These are phyloP conservation scores for Berberis thunbergii DNA, from an alignment of 164 flowering plant species.

Conservation along the genomic window DNA sequence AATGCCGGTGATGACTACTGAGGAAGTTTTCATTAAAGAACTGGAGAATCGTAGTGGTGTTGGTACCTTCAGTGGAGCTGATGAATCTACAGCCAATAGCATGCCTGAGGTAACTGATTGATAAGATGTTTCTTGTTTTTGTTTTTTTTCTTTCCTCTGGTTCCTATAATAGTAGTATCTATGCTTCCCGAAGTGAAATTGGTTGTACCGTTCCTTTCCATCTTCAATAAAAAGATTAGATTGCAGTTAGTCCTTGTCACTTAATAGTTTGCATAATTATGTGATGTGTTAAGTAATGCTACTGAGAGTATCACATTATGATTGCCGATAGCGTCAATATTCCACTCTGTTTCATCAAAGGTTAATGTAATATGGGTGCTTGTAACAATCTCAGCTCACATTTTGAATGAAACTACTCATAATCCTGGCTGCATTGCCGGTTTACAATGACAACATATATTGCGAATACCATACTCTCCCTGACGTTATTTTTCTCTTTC, in stretches of 20 bases:
- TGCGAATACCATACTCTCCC: neutral
- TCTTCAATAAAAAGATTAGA: neutral
- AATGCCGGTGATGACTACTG: constrained; percentile 7
- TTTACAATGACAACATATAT: too few relatives aligned
- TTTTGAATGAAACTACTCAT: too few relatives aligned
- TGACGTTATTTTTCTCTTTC: constrained; percentile 2
- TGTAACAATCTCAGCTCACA: neutral
- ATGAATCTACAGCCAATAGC: constrained; percentile 18
- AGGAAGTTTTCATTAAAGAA: constrained; percentile 14
- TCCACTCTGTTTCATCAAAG: too few relatives aligned
- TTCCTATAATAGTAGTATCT: neutral
- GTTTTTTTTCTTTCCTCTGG: neutral
- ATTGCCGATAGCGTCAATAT: too few relatives aligned
- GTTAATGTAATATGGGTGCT: too few relatives aligned
- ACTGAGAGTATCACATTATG: too few relatives aligned
- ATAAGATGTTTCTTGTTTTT: constrained; percentile 13
- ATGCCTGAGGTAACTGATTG: constrained; percentile 33
- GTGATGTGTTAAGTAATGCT: neutral
- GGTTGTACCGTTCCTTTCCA: neutral
- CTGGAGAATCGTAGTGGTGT: constrained; percentile 5
- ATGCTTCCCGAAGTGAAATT: neutral
- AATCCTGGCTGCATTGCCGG: too few relatives aligned
- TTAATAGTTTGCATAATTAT: neutral
- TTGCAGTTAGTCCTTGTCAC: neutral
- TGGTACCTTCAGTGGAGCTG: constrained; percentile 11